Percentiles rank a stretch among this genome's conserved stretches.
Evolutionary conservation across 345 rosid genomes (phyloP).

Genomic region (Eutrema yunnanense): DNA sequence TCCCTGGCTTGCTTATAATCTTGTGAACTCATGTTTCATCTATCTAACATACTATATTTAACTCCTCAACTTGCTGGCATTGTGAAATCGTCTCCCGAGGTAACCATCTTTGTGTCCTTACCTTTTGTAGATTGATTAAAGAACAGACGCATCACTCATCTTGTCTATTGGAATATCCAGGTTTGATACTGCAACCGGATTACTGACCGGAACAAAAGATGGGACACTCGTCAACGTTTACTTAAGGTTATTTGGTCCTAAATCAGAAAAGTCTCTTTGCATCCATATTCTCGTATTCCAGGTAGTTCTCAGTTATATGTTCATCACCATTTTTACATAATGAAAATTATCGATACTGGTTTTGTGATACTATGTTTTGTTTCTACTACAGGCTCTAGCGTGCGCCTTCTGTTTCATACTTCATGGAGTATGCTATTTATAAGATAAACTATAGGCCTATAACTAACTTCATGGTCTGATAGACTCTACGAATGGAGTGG

Average conservation of each 20-base stretch:
- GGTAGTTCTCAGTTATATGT: constrained; percentile 36
- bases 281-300: constrained; percentile 75
- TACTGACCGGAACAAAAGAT: constrained; percentile 88
- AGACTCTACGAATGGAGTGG: too few relatives aligned
- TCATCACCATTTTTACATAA: not conserved
- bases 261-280: constrained; percentile 77
- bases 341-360: not conserved
- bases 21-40: constrained; percentile 1
- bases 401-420: constrained; percentile 75
- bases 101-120: constrained; percentile 22
- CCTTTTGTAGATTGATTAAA: not conserved
- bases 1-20: not conserved
- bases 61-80: constrained; percentile 68
- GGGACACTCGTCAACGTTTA: constrained; percentile 87
- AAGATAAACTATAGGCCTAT: not conserved
- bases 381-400: constrained; percentile 56
- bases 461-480: not conserved
- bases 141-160: not conserved
- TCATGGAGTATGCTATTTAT: not conserved
- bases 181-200: constrained; percentile 79
- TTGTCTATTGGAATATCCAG: constrained; percentile 34
- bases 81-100: constrained; percentile 86
- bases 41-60: constrained; percentile 9
- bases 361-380: constrained; percentile 3
- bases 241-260: constrained; percentile 72